Percentiles rank a stretch among this genome's conserved stretches.
phyloP scores from a whole-genome alignment of 805 yeast genomes.

The Kuraishia capsulata region DNA sequence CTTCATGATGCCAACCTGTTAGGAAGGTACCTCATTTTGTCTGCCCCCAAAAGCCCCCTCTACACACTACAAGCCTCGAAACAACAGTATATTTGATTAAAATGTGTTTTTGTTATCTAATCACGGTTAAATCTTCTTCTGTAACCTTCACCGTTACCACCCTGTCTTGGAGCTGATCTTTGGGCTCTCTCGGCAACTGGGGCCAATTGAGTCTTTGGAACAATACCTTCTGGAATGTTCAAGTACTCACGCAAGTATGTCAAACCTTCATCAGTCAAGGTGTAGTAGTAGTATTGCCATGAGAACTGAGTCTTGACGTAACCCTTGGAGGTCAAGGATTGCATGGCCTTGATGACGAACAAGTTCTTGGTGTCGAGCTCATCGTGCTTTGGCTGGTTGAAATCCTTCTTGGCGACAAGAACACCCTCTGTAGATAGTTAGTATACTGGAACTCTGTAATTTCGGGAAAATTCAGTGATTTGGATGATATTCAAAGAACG shows the following conservation, averaged over 20 bases:
- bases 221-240: slow-evolving; percentile 97
- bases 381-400: slow-evolving; percentile 95
- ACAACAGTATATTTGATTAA: too few species aligned
- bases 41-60: too few species aligned
- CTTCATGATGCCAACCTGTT: too few species aligned
- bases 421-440: slow-evolving; percentile 89
- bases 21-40: too few species aligned
- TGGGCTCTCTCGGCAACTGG: slow-evolving; percentile 68
- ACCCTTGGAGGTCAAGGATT: slow-evolving; percentile 97
- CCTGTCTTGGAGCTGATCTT: slow-evolving; percentile 38
- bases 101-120: too few species aligned
- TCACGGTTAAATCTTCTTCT: slow-evolving; percentile 39
- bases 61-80: too few species aligned
- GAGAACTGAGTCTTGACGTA: slow-evolving; percentile 99
- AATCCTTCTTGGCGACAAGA: slow-evolving; percentile 99
- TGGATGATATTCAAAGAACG: too few species aligned
- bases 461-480: slow-evolving; percentile 3
- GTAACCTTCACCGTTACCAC: slow-evolving; percentile 40
- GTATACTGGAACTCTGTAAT: too few species aligned
- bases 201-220: slow-evolving; percentile 96
- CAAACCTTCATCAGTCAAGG: slow-evolving; percentile 99
- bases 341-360: slow-evolving; percentile 97
- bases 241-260: slow-evolving; percentile 97
- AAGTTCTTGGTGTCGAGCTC: slow-evolving; percentile 97
- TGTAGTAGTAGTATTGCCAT: slow-evolving; percentile 99